These are phyloP conservation scores for Aspergillus cejpii DNA, from an alignment of 2,329 filamentous ascomycete species.

Conservation along the genomic window DNA sequence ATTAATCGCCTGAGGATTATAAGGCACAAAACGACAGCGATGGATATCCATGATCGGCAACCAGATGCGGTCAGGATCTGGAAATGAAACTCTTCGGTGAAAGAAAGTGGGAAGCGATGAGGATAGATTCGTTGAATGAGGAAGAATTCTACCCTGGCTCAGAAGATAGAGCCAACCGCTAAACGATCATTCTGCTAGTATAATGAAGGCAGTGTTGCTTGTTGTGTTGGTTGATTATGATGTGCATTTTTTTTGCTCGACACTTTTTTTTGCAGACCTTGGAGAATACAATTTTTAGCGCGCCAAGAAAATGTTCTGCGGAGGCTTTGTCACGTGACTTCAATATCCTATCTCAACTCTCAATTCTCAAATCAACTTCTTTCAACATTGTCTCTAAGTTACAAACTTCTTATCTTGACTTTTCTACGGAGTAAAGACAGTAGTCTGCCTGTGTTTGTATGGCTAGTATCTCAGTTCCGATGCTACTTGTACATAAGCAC, in stretches of 20 bases:
- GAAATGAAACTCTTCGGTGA: constrained; percentile 5
- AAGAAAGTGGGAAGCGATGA: constrained; percentile 7
- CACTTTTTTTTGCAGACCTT: constrained; percentile 16
- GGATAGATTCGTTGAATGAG: background rate
- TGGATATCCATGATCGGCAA: constrained; percentile 74
- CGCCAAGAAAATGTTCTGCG: constrained; percentile 7
- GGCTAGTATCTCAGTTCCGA: too few species aligned
- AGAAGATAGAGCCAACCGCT: constrained; percentile 16
- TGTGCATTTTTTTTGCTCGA: constrained; percentile 11
- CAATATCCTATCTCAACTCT: background rate
- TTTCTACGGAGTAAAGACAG: too few species aligned
- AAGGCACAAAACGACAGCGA: constrained; percentile 91
- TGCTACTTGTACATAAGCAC: too few species aligned
- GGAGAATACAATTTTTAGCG: constrained; percentile 24
- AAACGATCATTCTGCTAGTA: constrained; percentile 18
- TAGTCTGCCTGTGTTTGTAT: too few species aligned
- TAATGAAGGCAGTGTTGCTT: constrained; percentile 4
- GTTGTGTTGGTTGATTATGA: constrained; percentile 2
- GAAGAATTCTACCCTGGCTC: constrained; percentile 14
- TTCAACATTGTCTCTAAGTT: too few species aligned
- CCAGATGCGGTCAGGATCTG: background rate
- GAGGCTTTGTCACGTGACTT: constrained; percentile 21
- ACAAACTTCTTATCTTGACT: too few species aligned
- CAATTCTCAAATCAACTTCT: too few species aligned
- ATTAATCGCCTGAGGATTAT: constrained; percentile 86